Percentiles rank a stretch among this genome's conserved stretches.
These are phyloP conservation scores for Tuber microsphaerosporum DNA, from an alignment of 495 filamentous ascomycete genomes.

Conservation along the genomic window DNA sequence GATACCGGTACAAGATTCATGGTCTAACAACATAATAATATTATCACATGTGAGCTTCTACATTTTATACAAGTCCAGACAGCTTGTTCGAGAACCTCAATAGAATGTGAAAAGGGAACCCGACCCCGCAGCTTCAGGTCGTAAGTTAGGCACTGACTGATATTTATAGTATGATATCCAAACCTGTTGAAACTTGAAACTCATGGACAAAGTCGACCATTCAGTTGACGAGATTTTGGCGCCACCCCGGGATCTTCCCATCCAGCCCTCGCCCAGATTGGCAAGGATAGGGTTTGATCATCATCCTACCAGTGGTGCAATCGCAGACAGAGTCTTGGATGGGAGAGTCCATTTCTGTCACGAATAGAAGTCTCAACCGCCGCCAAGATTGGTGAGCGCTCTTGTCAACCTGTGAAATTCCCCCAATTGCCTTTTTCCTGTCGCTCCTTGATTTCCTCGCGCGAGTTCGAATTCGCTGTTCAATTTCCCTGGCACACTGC, in stretches of 20 bases:
- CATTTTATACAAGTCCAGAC: background rate
- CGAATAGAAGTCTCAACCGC: background rate
- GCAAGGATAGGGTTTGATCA: background rate
- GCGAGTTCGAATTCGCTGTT: background rate
- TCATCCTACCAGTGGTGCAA: background rate
- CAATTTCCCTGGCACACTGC: background rate
- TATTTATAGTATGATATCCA: background rate
- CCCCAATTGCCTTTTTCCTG: background rate
- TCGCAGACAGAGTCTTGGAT: background rate
- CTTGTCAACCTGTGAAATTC: background rate
- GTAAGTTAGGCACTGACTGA: too few species aligned
- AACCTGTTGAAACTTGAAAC: background rate
- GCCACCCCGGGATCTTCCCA: background rate
- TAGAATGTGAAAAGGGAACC: background rate
- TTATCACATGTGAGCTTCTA: background rate
- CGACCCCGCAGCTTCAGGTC: background rate
- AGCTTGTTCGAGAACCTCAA: background rate
- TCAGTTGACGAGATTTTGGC: background rate
- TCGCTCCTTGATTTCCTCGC: background rate
- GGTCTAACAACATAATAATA: too few species aligned
- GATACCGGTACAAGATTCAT: too few species aligned
- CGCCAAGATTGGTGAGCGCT: background rate
- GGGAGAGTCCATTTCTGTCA: background rate
- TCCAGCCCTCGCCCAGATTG: background rate
- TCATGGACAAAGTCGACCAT: background rate